Conservation (phyloP, 331 rosid genomes). For the Rhamnella rubrinervis region DNA sequence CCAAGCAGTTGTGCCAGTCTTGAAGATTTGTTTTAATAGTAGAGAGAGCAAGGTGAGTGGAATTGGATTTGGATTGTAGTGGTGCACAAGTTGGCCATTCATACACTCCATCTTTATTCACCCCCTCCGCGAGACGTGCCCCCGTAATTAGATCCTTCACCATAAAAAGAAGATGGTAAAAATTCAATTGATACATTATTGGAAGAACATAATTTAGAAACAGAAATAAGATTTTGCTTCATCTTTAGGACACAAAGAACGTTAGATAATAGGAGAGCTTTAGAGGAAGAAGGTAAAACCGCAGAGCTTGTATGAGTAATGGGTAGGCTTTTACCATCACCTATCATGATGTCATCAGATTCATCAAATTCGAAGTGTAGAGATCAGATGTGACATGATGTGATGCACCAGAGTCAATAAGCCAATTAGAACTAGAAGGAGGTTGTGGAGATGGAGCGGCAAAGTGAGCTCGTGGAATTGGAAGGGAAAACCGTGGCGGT, state of each 20-base stretch:
- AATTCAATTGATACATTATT: slow-evolving; percentile 2
- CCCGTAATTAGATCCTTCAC: slow-evolving; percentile 7
- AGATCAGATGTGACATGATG: not conserved
- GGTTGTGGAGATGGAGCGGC: too few relatives aligned
- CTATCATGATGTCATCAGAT: not conserved
- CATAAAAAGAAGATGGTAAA: not conserved
- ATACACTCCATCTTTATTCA: not conserved
- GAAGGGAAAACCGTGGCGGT: too few relatives aligned
- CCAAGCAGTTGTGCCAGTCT: not conserved
- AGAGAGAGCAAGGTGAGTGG: not conserved
- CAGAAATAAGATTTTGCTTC: not conserved
- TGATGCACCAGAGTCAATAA: not conserved
- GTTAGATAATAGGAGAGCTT: not conserved
- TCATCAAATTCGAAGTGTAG: not conserved
- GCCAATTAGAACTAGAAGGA: too few relatives aligned
- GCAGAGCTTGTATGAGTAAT: not conserved
- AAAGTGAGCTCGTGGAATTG: too few relatives aligned
- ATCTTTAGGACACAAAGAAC: not conserved
- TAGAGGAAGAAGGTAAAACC: not conserved
- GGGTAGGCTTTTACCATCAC: not conserved
- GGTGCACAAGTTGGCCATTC: not conserved
- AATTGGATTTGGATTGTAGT: too few relatives aligned
- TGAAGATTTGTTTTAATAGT: too few relatives aligned
- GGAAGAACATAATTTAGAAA: not conserved
- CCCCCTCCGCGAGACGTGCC: not conserved